These are phyloP conservation scores for Gaillardinia entomophila DNA, from an alignment of 805 yeast genomes.

Conservation along the genomic window DNA sequence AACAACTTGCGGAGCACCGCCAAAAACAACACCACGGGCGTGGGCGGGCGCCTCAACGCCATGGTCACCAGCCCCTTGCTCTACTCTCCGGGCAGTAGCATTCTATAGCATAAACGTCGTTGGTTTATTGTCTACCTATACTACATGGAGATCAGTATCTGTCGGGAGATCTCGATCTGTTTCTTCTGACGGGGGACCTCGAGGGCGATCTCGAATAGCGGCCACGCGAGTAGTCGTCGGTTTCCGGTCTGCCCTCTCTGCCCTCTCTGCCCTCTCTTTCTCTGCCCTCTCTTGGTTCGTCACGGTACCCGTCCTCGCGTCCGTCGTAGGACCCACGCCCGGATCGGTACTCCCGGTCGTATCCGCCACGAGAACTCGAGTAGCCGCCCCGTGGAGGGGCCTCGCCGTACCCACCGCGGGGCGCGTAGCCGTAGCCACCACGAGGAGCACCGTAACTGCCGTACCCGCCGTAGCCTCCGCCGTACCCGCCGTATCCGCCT, in stretches of 20 bases:
- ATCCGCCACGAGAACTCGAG: slow-evolving; percentile 16
- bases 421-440: slow-evolving; percentile 11
- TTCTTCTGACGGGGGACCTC: slow-evolving; percentile 19
- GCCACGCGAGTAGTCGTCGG: slow-evolving; percentile 12
- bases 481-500: slow-evolving; percentile 4
- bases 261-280: slow-evolving; percentile 9
- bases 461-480: slow-evolving; percentile 17
- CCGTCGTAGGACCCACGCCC: slow-evolving; percentile 11
- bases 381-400: slow-evolving; percentile 16
- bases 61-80: no score
- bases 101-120: no score
- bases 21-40: neutral
- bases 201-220: slow-evolving; percentile 29
- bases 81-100: no score
- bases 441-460: slow-evolving; percentile 7
- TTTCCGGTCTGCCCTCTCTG: slow-evolving; percentile 1
- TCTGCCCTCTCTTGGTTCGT: slow-evolving; percentile 6
- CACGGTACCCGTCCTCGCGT: slow-evolving; percentile 11
- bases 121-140: neutral
- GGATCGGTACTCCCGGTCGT: slow-evolving; percentile 12
- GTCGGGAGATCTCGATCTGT: slow-evolving; percentile 28
- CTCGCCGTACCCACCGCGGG: slow-evolving; percentile 22
- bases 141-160: slow-evolving; percentile 9
- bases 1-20: slow-evolving; percentile 14
- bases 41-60: no score